Evolutionary conservation across 2,329 filamentous ascomycete species (phyloP).

Genomic region (Pseudocercospora ulei): DNA sequence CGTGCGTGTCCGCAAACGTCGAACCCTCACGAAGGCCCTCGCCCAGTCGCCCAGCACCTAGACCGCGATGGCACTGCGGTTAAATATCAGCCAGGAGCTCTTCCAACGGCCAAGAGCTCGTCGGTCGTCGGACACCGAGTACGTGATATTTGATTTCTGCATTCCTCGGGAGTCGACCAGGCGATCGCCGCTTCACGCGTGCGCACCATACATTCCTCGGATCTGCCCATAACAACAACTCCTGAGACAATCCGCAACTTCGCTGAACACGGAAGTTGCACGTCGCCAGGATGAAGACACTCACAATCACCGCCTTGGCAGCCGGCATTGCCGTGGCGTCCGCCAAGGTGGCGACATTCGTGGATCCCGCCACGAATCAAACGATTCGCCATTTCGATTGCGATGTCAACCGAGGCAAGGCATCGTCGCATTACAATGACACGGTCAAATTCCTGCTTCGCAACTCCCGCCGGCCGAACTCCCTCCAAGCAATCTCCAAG

Average conservation of each 20-base stretch:
- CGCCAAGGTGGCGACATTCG: conserved; percentile 24
- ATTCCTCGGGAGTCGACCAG: conserved; percentile 14
- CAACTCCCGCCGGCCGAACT: conserved; percentile 19
- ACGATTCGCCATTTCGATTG: conserved; percentile 38
- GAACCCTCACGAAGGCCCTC: neutral
- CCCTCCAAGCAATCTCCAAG: conserved; percentile 22
- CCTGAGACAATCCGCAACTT: conserved; percentile 8
- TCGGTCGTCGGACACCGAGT: neutral
- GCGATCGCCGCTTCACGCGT: conserved; percentile 4
- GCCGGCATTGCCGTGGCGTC: conserved; percentile 17
- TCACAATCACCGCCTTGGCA: conserved; percentile 21
- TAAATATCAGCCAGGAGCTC: conserved; percentile 8
- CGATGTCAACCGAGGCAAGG: conserved; percentile 34
- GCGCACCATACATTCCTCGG: conserved; percentile 15
- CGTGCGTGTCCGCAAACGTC: conserved; percentile 15
- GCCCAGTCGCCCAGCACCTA: conserved; percentile 1
- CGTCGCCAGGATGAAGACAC: conserved; percentile 23
- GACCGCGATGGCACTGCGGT: conserved; percentile 5
- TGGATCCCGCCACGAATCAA: conserved; percentile 25
- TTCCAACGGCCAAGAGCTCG: conserved; percentile 2
- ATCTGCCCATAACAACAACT: conserved; percentile 12
- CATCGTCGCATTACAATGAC: conserved; percentile 36
- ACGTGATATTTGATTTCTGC: conserved; percentile 10
- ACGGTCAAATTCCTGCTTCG: conserved; percentile 34
- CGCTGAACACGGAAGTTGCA: conserved; percentile 20